Evolutionary conservation across 2,329 filamentous ascomycete species (phyloP).

Genomic region (Lachnellula arida): DNA sequence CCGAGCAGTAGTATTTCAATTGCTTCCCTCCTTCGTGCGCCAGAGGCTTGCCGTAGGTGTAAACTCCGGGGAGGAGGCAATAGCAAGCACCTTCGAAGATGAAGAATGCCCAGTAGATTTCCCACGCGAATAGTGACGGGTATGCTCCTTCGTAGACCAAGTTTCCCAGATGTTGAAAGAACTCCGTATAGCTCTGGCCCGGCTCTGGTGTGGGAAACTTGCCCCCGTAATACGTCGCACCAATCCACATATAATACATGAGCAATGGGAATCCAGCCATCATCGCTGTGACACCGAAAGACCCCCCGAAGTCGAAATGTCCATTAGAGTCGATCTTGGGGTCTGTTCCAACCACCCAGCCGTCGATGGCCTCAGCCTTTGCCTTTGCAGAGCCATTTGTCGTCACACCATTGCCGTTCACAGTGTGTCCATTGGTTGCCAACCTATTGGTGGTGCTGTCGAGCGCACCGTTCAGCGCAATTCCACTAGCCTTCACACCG

Average conservation of each 20-base stretch:
- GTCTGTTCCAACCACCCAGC: conserved; percentile 56
- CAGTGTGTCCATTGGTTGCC: conserved; percentile 10
- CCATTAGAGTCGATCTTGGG: conserved; percentile 60
- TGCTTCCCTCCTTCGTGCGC: conserved; percentile 78
- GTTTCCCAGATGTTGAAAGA: conserved; percentile 63
- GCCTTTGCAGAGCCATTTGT: conserved; percentile 7
- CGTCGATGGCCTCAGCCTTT: conserved; percentile 39
- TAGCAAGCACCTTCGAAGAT: conserved; percentile 81
- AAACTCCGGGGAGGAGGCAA: conserved; percentile 80
- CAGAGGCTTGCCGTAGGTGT: conserved; percentile 82
- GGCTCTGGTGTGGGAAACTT: conserved; percentile 64
- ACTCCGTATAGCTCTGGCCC: conserved; percentile 66
- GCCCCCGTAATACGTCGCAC: conserved; percentile 86
- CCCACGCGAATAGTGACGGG: conserved; percentile 77
- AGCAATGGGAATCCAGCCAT: conserved; percentile 91
- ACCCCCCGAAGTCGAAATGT: conserved; percentile 81
- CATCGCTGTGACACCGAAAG: conserved; percentile 72
- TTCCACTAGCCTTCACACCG: conserved; percentile 1
- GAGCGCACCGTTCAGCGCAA: conserved; percentile 1
- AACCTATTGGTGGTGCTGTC: conserved; percentile 17
- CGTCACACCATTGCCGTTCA: background rate
- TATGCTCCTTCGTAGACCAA: conserved; percentile 81
- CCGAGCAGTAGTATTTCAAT: conserved; percentile 92
- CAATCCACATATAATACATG: conserved; percentile 99
- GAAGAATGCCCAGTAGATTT: conserved; percentile 93